phyloP scores from a whole-genome alignment of 1,284 basidiomycete genomes.

The Volvariella surrecta region DNA sequence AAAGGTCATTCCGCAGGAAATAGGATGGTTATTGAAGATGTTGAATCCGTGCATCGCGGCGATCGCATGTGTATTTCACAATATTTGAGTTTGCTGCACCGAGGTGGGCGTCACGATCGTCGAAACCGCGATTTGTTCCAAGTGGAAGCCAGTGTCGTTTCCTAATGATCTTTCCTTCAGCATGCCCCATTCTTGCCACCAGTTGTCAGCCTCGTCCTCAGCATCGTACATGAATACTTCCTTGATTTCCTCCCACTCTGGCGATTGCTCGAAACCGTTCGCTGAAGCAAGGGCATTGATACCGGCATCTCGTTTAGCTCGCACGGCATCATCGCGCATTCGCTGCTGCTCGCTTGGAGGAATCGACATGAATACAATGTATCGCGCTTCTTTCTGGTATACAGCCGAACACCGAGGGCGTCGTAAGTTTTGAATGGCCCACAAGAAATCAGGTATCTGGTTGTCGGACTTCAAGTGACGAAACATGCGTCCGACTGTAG shows the following conservation, averaged over 20 bases:
- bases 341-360: conserved; percentile 28
- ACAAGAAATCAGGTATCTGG: conserved; percentile 42
- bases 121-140: conserved; percentile 1
- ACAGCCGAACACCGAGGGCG: conserved; percentile 31
- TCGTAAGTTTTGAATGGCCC: conserved; percentile 44
- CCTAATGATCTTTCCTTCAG: conserved; percentile 11
- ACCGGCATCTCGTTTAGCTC: conserved; percentile 28
- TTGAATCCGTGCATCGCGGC: too few species aligned
- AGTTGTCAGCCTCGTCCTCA: conserved; percentile 31
- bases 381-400: conserved; percentile 25
- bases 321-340: conserved; percentile 33
- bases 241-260: conserved; percentile 32
- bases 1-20: too few species aligned
- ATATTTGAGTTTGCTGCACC: too few species aligned
- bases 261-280: conserved; percentile 16
- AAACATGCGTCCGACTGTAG: conserved; percentile 48
- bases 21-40: too few species aligned
- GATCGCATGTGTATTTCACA: too few species aligned
- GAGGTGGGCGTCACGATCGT: too few species aligned
- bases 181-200: conserved; percentile 15
- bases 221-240: conserved; percentile 34
- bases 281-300: conserved; percentile 21
- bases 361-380: conserved; percentile 30
- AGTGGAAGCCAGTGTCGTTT: neutral
- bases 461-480: conserved; percentile 38